phyloP scores from a whole-genome alignment of 257 asterid genomes.

The Linaria vulgaris region DNA sequence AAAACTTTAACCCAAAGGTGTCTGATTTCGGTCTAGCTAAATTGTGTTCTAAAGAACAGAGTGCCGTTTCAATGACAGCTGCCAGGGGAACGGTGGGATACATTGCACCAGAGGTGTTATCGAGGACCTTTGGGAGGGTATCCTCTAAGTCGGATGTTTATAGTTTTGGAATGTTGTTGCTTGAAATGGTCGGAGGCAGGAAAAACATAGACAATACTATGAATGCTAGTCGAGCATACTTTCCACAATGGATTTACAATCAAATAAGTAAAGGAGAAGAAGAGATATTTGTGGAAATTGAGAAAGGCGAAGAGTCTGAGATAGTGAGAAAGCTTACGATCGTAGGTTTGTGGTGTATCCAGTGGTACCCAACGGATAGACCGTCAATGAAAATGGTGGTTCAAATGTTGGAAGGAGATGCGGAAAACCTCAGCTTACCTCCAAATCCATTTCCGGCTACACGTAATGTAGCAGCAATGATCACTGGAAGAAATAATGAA shows the following conservation, averaged over 20 bases:
- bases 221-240: conserved; percentile 11
- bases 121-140: conserved; percentile 25
- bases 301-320: conserved; percentile 16
- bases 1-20: conserved; percentile 35
- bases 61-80: conserved; percentile 25
- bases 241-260: conserved; percentile 27
- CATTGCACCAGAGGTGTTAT: conserved; percentile 33
- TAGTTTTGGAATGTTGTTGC: conserved; percentile 36
- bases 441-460: conserved; percentile 30
- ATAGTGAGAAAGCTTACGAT: conserved; percentile 22
- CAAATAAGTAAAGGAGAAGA: conserved; percentile 18
- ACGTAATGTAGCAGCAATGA: neutral
- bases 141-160: conserved; percentile 30
- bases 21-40: conserved; percentile 42
- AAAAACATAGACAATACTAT: conserved; percentile 3
- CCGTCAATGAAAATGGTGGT: conserved; percentile 34
- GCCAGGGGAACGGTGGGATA: conserved; percentile 36
- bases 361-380: conserved; percentile 29
- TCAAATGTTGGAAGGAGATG: conserved; percentile 37
- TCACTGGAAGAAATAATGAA: conserved; percentile 12
- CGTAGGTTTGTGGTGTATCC: conserved; percentile 38
- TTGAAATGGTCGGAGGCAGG: conserved; percentile 33
- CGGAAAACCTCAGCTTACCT: conserved; percentile 24
- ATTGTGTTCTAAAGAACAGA: conserved; percentile 30
- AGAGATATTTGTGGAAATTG: conserved; percentile 2